phyloP scores from a whole-genome alignment of 2,329 filamentous ascomycete genomes.

The Sarocladiaceae sp. region DNA sequence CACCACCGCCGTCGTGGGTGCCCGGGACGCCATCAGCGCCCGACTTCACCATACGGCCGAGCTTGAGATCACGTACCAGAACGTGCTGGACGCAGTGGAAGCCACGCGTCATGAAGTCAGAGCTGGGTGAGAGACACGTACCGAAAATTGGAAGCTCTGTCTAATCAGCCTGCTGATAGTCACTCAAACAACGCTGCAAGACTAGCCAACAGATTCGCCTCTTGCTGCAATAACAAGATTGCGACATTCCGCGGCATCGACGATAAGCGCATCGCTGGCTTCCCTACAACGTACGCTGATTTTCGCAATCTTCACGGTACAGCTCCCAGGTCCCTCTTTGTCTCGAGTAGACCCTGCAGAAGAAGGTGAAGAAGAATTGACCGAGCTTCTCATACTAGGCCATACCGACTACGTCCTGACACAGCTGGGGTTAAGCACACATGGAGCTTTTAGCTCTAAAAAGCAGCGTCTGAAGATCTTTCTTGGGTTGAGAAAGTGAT shows the following conservation, averaged over 20 bases:
- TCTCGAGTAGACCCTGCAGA: no score
- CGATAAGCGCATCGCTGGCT: not conserved
- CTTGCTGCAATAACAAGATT: not conserved
- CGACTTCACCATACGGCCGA: not conserved
- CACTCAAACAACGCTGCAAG: slow-evolving; percentile 1
- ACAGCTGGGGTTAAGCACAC: not conserved
- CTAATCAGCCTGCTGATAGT: not conserved
- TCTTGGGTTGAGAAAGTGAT: slow-evolving; percentile 3
- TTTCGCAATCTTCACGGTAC: not conserved
- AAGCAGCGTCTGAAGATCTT: not conserved
- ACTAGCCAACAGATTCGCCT: slow-evolving; percentile 2
- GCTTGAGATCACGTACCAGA: not conserved
- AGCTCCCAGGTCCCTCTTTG: no score
- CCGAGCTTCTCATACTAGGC: no score
- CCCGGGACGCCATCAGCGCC: not conserved
- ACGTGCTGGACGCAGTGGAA: not conserved
- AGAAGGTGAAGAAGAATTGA: no score
- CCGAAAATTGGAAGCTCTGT: not conserved
- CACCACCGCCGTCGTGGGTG: not conserved
- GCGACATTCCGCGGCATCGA: not conserved
- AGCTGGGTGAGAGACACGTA: not conserved
- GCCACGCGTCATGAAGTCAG: not conserved
- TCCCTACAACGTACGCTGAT: not conserved
- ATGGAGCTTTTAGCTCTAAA: not conserved
- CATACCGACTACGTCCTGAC: no score